Conservation (phyloP, 345 rosid genomes). For the Brassica carinata region DNA sequence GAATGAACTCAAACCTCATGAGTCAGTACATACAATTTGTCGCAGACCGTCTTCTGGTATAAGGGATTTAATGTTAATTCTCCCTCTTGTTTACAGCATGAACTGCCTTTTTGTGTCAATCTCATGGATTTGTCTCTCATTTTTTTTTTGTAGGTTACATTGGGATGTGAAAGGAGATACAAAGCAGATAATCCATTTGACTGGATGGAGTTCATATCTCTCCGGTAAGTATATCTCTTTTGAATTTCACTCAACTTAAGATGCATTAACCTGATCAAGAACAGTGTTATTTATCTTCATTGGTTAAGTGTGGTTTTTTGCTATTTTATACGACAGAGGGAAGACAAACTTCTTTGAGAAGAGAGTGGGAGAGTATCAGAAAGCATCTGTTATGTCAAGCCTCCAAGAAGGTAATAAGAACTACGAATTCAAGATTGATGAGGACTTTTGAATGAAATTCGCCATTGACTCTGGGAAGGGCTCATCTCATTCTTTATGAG, state of each 20-base stretch:
- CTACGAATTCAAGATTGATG: slow-evolving; percentile 70
- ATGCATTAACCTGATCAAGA: neutral
- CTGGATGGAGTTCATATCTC: slow-evolving; percentile 97
- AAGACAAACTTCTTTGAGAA: slow-evolving; percentile 85
- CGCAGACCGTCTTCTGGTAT: slow-evolving; percentile 88
- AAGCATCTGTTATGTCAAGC: slow-evolving; percentile 86
- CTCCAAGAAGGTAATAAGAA: slow-evolving; percentile 66
- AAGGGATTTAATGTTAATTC: neutral
- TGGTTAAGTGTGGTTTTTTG: slow-evolving; percentile 16
- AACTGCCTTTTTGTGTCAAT: neutral
- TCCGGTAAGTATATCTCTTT: slow-evolving; percentile 65
- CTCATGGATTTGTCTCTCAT: neutral
- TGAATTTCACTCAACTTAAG: neutral
- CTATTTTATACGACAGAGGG: slow-evolving; percentile 53
- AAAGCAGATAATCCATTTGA: slow-evolving; percentile 81
- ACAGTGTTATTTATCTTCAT: neutral
- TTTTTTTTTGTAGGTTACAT: slow-evolving; percentile 55
- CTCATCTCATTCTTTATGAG: slow-evolving; percentile 14
- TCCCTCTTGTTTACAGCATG: neutral
- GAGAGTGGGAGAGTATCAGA: slow-evolving; percentile 91
- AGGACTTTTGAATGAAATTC: slow-evolving; percentile 53
- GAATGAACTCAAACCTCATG: slow-evolving; percentile 89
- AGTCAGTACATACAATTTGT: slow-evolving; percentile 91
- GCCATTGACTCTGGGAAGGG: neutral
- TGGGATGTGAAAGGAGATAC: slow-evolving; percentile 68